Percentiles rank a stretch among this genome's conserved stretches.
These are phyloP conservation scores for Mycena polygramma DNA, from an alignment of 768 basidiomycete species.

Conservation along the genomic window DNA sequence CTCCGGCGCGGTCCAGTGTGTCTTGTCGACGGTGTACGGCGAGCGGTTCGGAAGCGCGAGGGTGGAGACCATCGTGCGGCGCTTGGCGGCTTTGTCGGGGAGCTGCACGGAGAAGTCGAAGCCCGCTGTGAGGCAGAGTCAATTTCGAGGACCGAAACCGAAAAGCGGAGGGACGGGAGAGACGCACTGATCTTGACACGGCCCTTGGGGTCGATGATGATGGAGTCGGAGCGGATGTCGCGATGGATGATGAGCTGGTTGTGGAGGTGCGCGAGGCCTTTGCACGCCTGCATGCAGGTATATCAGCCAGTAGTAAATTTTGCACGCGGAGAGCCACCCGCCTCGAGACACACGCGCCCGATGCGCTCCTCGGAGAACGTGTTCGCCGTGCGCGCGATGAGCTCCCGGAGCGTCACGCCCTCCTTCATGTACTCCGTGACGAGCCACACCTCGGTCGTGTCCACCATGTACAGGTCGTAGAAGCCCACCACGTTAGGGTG, in stretches of 20 bases:
- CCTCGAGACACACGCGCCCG: constrained; percentile 75
- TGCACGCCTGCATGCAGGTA: constrained; percentile 66
- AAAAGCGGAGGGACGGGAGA: neutral
- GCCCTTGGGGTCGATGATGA: constrained; percentile 76
- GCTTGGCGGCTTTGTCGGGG: constrained; percentile 79
- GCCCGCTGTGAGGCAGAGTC: constrained; percentile 60
- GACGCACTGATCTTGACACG: constrained; percentile 84
- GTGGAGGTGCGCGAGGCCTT: constrained; percentile 80
- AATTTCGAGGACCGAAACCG: neutral
- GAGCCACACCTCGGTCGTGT: constrained; percentile 77
- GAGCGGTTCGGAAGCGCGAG: constrained; percentile 42
- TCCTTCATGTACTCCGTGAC: constrained; percentile 87
- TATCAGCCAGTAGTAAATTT: too few species aligned
- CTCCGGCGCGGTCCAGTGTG: constrained; percentile 86
- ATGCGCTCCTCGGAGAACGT: constrained; percentile 77
- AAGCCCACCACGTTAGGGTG: constrained; percentile 84
- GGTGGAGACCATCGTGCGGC: constrained; percentile 83
- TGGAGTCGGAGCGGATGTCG: constrained; percentile 83
- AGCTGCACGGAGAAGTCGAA: constrained; percentile 83
- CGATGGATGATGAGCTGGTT: constrained; percentile 80
- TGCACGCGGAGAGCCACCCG: constrained; percentile 46
- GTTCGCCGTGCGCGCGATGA: constrained; percentile 77
- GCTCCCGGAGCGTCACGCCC: constrained; percentile 75
- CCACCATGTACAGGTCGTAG: constrained; percentile 75
- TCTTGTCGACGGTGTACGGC: constrained; percentile 36